Evolutionary conservation across 352 stramenopile species (phyloP).

Genomic region (Globisporangium takayamanum): DNA sequence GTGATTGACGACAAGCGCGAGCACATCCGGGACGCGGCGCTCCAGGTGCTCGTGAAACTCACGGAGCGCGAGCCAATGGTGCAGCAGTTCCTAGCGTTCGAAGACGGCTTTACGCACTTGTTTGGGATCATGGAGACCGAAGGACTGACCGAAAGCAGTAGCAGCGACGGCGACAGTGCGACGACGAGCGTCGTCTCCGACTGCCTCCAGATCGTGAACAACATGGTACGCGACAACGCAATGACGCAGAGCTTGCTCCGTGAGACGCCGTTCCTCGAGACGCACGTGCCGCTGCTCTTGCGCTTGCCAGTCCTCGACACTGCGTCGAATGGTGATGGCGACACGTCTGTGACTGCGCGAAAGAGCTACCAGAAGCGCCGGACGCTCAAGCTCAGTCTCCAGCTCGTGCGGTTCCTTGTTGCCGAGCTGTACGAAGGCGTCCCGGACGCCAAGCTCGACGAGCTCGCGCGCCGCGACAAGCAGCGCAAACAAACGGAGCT

Average conservation of each 20-base stretch:
- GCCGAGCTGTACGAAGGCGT: constrained; percentile 50
- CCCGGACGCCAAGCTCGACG: constrained; percentile 35
- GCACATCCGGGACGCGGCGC: constrained; percentile 70
- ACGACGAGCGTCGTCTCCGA: constrained; percentile 50
- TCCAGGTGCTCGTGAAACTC: constrained; percentile 63
- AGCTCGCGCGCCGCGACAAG: constrained; percentile 45
- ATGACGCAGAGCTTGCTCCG: constrained; percentile 75
- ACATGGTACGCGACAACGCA: constrained; percentile 72
- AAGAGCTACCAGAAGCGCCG: constrained; percentile 41
- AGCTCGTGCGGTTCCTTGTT: constrained; percentile 64
- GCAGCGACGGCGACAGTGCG: constrained; percentile 14
- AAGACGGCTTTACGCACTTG: constrained; percentile 67
- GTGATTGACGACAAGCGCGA: constrained; percentile 69
- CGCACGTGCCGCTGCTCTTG: constrained; percentile 46
- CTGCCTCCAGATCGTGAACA: constrained; percentile 73
- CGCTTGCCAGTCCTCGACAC: constrained; percentile 21
- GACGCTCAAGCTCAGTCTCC: constrained; percentile 49
- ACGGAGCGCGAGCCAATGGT: constrained; percentile 61
- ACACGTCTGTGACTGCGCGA: constrained; percentile 7
- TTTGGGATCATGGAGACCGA: constrained; percentile 77
- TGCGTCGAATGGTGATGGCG: constrained; percentile 7
- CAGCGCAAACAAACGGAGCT: constrained; percentile 39
- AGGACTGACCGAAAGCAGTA: constrained; percentile 18
- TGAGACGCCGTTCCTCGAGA: constrained; percentile 48
- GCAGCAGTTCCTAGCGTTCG: constrained; percentile 78